Evolutionary conservation across 2,329 filamentous ascomycete species (phyloP).

Genomic region (Colletotrichum phormii): DNA sequence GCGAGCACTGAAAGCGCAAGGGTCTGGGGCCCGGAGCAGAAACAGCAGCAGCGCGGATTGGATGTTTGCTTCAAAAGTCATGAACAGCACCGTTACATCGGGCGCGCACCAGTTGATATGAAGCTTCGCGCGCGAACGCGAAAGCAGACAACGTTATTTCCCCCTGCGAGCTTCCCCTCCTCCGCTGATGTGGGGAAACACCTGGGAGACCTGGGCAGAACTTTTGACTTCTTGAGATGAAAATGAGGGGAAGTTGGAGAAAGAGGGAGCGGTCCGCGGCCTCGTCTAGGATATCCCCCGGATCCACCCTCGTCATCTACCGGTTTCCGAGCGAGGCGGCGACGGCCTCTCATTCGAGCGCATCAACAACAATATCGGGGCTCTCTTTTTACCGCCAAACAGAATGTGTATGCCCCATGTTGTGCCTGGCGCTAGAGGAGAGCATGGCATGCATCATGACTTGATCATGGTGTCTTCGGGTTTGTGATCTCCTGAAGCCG

Average conservation of each 20-base stretch:
- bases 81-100: constrained; percentile 26
- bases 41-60: constrained; percentile 1
- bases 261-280: constrained; percentile 15
- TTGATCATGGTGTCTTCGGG: not conserved
- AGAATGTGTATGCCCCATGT: constrained; percentile 1
- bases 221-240: not conserved
- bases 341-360: constrained; percentile 29
- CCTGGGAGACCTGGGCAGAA: not conserved
- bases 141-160: not conserved
- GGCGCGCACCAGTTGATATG: constrained; percentile 9
- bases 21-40: not conserved
- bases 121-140: constrained; percentile 1
- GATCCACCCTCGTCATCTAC: constrained; percentile 29
- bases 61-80: not conserved
- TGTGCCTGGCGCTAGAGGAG: constrained; percentile 3
- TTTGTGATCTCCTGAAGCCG: not conserved
- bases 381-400: constrained; percentile 14
- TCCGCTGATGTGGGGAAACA: constrained; percentile 11
- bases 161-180: not conserved
- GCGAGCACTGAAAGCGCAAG: not conserved
- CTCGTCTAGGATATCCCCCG: constrained; percentile 24
- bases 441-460: constrained; percentile 7
- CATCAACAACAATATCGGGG: constrained; percentile 24
- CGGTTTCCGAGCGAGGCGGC: constrained; percentile 2
- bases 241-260: constrained; percentile 35